phyloP scores from a whole-genome alignment of 2,329 filamentous ascomycete genomes.

The Bimuria novae-zelandiae region DNA sequence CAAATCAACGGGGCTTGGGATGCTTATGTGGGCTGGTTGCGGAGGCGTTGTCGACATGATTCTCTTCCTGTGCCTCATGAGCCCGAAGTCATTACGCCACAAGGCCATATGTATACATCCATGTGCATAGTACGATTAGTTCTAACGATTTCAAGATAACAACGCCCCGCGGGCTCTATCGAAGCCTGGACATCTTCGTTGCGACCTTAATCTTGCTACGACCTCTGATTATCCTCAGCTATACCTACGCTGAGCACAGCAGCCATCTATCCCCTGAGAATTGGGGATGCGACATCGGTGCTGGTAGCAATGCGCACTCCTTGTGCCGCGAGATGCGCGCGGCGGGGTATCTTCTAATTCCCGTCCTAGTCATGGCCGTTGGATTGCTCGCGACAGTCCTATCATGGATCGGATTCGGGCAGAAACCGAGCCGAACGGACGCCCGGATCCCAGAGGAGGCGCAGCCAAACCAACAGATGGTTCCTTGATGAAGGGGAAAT shows the following conservation, averaged over 20 bases:
- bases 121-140: background rate
- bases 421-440: background rate
- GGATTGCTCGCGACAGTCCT: background rate
- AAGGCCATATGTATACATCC: slow-evolving; percentile 2
- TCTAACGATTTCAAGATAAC: background rate
- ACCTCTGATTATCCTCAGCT: slow-evolving; percentile 17
- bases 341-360: slow-evolving; percentile 14
- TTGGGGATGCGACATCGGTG: slow-evolving; percentile 10
- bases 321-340: slow-evolving; percentile 13
- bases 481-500: background rate
- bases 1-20: slow-evolving; percentile 3
- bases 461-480: background rate
- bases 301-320: background rate
- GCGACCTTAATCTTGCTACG: slow-evolving; percentile 14
- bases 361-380: slow-evolving; percentile 5
- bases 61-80: slow-evolving; percentile 10
- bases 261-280: slow-evolving; percentile 9
- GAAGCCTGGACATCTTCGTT: slow-evolving; percentile 16
- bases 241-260: slow-evolving; percentile 8
- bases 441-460: slow-evolving; percentile 1
- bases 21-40: slow-evolving; percentile 22
- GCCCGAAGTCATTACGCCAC: background rate
- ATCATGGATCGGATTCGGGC: background rate
- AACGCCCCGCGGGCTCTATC: background rate
- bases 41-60: slow-evolving; percentile 18